A percentile compares a stretch with the other conserved stretches of the same genome.
These are phyloP conservation scores for Austroboletus niveus DNA, from an alignment of 1,284 basidiomycete genomes.

Conservation along the genomic window DNA sequence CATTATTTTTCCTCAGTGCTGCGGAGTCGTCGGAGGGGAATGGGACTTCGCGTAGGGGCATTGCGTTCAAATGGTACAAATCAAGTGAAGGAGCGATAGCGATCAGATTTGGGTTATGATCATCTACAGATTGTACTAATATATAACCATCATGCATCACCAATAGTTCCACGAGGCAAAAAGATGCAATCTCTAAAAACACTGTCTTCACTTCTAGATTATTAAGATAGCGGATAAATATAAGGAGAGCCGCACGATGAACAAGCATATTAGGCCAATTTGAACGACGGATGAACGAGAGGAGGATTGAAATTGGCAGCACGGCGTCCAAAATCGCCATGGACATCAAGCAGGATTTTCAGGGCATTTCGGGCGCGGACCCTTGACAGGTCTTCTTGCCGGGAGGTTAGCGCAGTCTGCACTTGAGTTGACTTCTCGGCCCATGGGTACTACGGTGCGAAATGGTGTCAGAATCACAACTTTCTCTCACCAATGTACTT, in stretches of 20 bases:
- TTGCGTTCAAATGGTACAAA: slow-evolving; percentile 11
- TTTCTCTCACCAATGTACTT: slow-evolving; percentile 34
- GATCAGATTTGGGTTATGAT: background rate
- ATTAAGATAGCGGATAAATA: slow-evolving; percentile 21
- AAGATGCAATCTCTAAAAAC: slow-evolving; percentile 5
- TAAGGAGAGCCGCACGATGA: slow-evolving; percentile 2
- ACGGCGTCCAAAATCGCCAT: slow-evolving; percentile 76
- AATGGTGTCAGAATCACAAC: slow-evolving; percentile 4
- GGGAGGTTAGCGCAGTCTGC: slow-evolving; percentile 68
- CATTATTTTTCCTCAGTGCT: slow-evolving; percentile 40
- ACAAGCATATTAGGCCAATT: slow-evolving; percentile 25
- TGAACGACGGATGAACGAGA: slow-evolving; percentile 35
- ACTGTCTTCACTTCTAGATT: slow-evolving; percentile 12
- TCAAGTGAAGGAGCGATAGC: background rate
- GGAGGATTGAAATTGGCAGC: slow-evolving; percentile 36
- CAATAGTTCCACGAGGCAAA: slow-evolving; percentile 2
- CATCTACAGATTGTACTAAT: slow-evolving; percentile 3
- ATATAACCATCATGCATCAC: slow-evolving; percentile 4
- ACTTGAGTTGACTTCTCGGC: slow-evolving; percentile 60
- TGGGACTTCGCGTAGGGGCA: slow-evolving; percentile 31
- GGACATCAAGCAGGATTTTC: slow-evolving; percentile 81
- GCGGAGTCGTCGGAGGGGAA: slow-evolving; percentile 30
- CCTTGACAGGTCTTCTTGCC: slow-evolving; percentile 80
- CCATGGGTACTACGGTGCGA: slow-evolving; percentile 67
- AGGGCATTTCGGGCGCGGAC: slow-evolving; percentile 92